Evolutionary conservation across 257 asterid species (phyloP).

Genomic region (Solanum corneliomulleri): DNA sequence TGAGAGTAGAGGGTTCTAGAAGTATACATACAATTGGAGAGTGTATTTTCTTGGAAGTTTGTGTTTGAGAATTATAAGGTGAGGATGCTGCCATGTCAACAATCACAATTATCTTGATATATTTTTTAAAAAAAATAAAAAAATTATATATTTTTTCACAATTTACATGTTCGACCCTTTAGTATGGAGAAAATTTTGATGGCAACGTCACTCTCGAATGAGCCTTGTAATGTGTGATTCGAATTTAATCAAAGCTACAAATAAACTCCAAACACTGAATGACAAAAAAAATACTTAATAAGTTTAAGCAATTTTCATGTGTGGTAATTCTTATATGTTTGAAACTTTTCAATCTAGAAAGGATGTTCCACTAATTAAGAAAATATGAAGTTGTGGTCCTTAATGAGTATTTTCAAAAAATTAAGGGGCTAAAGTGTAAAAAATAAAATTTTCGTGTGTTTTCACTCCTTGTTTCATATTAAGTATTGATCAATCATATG

Average conservation of each 20-base stretch:
- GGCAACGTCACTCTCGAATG: accelerated
- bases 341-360: not conserved
- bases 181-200: accelerated
- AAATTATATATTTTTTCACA: not conserved
- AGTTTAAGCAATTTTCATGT: not conserved
- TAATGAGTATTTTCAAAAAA: not conserved
- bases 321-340: not conserved
- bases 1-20: slow-evolving; percentile 51
- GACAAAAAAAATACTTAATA: no score
- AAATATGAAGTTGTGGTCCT: not conserved
- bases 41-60: slow-evolving; percentile 23
- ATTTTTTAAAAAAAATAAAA: not conserved
- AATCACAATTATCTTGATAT: slow-evolving; percentile 21
- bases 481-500: accelerated
- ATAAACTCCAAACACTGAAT: accelerated
- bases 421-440: not conserved
- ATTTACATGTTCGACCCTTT: not conserved
- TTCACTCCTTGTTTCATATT: not conserved
- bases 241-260: accelerated
- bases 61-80: slow-evolving; percentile 35
- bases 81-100: slow-evolving; percentile 48
- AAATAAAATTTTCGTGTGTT: not conserved
- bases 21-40: slow-evolving; percentile 5
- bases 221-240: accelerated
- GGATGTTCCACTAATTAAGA: not conserved